Evolutionary conservation across 2,329 filamentous ascomycete species (phyloP), one percentile per base, ranked within the genome.

Genomic region (Tolypocladium tropicale): DNA sequence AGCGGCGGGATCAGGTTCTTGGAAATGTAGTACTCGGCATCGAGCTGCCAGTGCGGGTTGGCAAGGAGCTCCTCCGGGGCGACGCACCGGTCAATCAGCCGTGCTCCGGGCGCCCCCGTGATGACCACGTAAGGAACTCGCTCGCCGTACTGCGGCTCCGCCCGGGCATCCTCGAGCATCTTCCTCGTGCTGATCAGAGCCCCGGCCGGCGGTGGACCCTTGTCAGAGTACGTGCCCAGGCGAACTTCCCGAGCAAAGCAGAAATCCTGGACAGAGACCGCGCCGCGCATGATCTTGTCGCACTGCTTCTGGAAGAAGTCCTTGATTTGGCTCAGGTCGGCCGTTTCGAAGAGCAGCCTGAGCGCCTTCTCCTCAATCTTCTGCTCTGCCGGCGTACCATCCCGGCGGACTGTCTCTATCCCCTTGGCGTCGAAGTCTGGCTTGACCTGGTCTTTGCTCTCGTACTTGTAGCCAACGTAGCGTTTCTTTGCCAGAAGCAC

Each of bases 381-480:
- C 68, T 97, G 93, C 71, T 96, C 90, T 0, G 92, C 93, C 0
- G 93, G 92, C 0, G 92, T 97, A 41, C 94, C 94, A 68, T 99
- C 94, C 52, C 94, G 83, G 2, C 95, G 85, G 9, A 99, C 93
- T 0, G 95, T 99, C 75, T 99, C 95, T 60, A 97, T 99, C 33
- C 95, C 94, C 71, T 99, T 99, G 56, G 94, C 95, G 68, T 99
- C 95, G 62, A 97, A 97, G 1, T 95, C 89, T 0, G 94, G 93
- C 61, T 85, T 83, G 10, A 70, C 75, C 67, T 99, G 94, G 18
- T 80, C 77, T 39, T 81, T 82, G 61, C 78, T 82, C 67, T 99
- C 94, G 73, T 95, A 99, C 69, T 96, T 96, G 78, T 96, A 96
- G 6, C 95, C 95, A 4, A 97, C 95, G 64, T 99, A 99, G 55